Evolutionary conservation across 257 asterid genomes (phyloP), one percentile per base, ranked within the genome.

Genomic region (Nicotiana tabacum): DNA sequence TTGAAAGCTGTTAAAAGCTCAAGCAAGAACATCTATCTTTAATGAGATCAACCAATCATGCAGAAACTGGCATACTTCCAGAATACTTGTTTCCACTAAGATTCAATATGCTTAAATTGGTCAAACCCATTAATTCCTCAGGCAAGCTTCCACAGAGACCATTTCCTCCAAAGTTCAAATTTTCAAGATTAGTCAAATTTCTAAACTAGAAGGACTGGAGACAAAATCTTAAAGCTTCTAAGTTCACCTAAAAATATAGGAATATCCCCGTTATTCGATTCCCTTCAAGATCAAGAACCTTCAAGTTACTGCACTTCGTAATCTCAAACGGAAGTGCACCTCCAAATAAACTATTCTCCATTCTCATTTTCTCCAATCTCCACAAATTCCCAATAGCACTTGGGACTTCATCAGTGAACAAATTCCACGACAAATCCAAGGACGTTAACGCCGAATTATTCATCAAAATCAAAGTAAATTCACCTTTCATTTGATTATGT

Each of bases 251-350:
- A 77, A 76, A 88, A 86, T 13, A 60, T 72, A 43, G 95, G 94
- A 85, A 91, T 32, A 6, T 83, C 6, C 97, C 94, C 2, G 79
- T 72, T 46, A 92, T 83, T 17, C 21, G 84, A 83, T 92, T 91
- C 30, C 91, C 95, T 37, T 87, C 95, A 33, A 92, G 91, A 90
- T 92, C 91, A 83, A 91, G 88, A 77, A 87, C 84, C 82, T 85
- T 87, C 76, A 92, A 83, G 68, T 82, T 85, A 80, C 84, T 84
- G 81, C 94, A 90, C 65, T 87, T 90, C 0, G 55, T 84, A 21
- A 92, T 78, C 78, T 83, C 87, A 33, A 46, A 81, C 6, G 97
- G 97, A 81, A 92, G 78, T 43, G 77, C 81, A 7, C 93, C 94
- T 51, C 60, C 85, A 68, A 92, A 88, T 33, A 92, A 88, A 82